Base-by-base conservation (phyloP, 768 basidiomycete species). In the Amanita fuliginea region DNA sequence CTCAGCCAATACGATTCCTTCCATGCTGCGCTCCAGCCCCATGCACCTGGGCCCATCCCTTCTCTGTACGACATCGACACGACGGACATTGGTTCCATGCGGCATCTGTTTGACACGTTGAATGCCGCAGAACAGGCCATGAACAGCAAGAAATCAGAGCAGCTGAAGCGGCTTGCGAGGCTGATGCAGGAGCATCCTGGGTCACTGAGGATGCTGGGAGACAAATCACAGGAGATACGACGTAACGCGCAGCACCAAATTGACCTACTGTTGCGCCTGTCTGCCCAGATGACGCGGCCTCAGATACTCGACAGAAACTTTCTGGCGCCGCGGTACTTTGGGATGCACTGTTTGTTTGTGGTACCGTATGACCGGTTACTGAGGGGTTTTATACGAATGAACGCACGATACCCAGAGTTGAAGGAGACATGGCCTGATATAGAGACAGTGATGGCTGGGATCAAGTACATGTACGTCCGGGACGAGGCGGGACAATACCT, bases 341-440 rank as follows among this genome's bases (percentile, higher is more conserved):
- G 54, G 3, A 46, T 39, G 14, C 52, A 51, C 5, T 34, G 55
- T 24, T 56, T 60, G 37, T 57, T 55, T 40, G 45, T 64, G n/a
- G 54, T 60, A 3, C 60, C 61, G 4, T 61, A 60, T 43, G 58
- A 60, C 44, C 55, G 58, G 10, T 46, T 59, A 30, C 53, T 60
- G 42, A 51, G 58, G 43, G 45, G 53, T 8, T 60, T 60, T 43
- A 46, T 62, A n/a, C 60, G 56, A 43, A 42, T 60, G 7, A 28
- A 60, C n/a, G 26, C 54, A 16, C 53, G 58, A 13, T 55, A 49
- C 36, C 57, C 58, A 2, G 36, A 47, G 26, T 56, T 57, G 2
- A 32, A 47, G 26, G 36, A 13, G 46, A 49, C 44, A 47, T 50
- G 53, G 57, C 30, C 49, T 11, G 46, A 52, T 18, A 51, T 60